These are phyloP conservation scores for Claviceps capensis DNA, from an alignment of 2,329 filamentous ascomycete species.

Conservation along the genomic window DNA sequence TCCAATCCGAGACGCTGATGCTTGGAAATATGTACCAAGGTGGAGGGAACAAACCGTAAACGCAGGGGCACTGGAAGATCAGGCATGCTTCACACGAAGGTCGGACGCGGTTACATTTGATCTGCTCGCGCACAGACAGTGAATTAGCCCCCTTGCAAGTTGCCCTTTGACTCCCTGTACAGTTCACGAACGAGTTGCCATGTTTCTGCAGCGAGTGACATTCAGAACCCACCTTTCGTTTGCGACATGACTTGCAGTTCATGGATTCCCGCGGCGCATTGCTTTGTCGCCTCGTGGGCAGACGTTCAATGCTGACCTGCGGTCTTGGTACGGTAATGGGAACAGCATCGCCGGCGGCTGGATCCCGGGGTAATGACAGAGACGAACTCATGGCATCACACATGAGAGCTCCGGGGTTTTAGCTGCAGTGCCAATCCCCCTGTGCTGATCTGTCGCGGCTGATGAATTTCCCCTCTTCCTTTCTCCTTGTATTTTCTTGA, in stretches of 20 bases:
- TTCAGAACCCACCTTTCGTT: conserved; percentile 57
- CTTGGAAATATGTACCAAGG: neutral
- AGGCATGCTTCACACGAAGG: conserved; percentile 82
- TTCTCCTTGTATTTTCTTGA: neutral
- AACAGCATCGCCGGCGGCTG: conserved; percentile 13
- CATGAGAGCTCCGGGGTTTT: neutral
- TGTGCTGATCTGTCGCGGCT: neutral
- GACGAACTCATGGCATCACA: conserved; percentile 17
- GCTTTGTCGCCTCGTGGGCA: conserved; percentile 56
- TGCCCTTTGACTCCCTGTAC: neutral
- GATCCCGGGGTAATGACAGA: neutral
- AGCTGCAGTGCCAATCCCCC: neutral
- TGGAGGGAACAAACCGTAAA: conserved; percentile 57
- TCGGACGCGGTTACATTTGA: conserved; percentile 79
- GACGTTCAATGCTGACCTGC: conserved; percentile 67
- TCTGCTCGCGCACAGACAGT: conserved; percentile 40
- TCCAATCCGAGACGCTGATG: no score
- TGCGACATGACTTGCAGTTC: conserved; percentile 92
- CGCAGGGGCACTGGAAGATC: conserved; percentile 75
- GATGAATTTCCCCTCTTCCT: neutral
- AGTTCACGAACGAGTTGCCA: no score
- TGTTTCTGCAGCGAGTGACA: neutral
- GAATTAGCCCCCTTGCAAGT: neutral
- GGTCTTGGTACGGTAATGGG: conserved; percentile 53
- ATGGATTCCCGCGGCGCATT: conserved; percentile 77